Evolutionary conservation across 2,329 filamentous ascomycete genomes (phyloP).

Genomic region (Ascochyta fabae): DNA sequence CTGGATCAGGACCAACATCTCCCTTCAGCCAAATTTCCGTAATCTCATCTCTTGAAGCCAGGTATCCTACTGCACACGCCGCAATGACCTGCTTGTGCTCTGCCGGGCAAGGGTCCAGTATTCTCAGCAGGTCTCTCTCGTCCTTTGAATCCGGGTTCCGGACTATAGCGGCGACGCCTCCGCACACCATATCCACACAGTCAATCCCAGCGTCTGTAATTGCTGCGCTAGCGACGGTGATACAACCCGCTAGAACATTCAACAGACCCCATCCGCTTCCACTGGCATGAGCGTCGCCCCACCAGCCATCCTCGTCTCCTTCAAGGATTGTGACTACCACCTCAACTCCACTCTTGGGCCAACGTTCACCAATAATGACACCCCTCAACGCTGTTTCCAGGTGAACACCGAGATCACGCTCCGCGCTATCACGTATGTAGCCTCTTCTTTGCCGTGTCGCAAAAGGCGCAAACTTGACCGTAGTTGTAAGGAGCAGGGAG

Average conservation of each 20-base stretch:
- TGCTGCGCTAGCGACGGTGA: constrained; percentile 91
- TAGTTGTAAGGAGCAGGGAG: constrained; percentile 87
- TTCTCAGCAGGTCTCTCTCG: constrained; percentile 54
- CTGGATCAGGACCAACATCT: constrained; percentile 56
- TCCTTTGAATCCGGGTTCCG: constrained; percentile 36
- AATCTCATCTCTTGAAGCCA: constrained; percentile 85
- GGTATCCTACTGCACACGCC: constrained; percentile 88
- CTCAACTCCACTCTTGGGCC: constrained; percentile 99
- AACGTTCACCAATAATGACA: constrained; percentile 88
- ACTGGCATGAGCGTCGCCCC: constrained; percentile 62
- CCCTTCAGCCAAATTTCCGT: constrained; percentile 96
- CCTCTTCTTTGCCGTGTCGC: constrained; percentile 82
- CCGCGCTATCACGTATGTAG: constrained; percentile 83
- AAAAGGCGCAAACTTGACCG: constrained; percentile 97
- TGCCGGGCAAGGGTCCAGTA: constrained; percentile 82
- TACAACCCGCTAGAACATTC: constrained; percentile 89
- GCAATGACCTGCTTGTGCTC: constrained; percentile 81
- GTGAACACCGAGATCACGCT: constrained; percentile 89
- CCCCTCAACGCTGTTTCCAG: constrained; percentile 89
- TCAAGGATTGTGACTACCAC: constrained; percentile 92
- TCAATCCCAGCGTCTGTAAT: constrained; percentile 95
- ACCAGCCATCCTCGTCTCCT: constrained; percentile 81
- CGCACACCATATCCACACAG: constrained; percentile 87
- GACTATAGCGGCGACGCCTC: constrained; percentile 85
- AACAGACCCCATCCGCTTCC: constrained; percentile 81